Conservation (phyloP, 2,329 filamentous ascomycete genomes). For the Ceratocystis harringtonii region DNA sequence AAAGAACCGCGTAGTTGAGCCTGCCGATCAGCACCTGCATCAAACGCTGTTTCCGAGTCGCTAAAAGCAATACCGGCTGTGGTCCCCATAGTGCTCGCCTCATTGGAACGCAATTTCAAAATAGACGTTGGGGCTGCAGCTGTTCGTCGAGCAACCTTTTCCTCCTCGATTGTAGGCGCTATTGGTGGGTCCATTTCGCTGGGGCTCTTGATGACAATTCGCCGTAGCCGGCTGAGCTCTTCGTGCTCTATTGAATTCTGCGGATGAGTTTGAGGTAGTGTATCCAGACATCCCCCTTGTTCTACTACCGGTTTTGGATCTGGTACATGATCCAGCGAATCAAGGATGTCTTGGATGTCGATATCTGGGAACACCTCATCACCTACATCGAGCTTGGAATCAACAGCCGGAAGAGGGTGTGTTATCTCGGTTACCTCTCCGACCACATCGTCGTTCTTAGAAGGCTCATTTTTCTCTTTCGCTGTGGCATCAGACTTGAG, state of each 20-base stretch:
- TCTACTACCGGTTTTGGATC: neutral
- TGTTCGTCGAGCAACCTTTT: constrained; percentile 26
- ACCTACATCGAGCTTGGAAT: neutral
- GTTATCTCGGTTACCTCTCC: neutral
- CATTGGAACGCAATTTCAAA: constrained; percentile 21
- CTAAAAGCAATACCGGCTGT: neutral
- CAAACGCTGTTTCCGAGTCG: neutral
- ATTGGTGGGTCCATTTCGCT: constrained; percentile 9
- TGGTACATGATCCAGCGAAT: constrained; percentile 13
- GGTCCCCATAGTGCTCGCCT: neutral
- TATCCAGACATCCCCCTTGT: no score
- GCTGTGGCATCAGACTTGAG: neutral
- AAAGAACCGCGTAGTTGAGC: constrained; percentile 1
- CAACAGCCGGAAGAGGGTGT: neutral
- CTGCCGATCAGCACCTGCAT: constrained; percentile 14
- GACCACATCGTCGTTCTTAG: neutral
- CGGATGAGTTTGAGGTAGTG: no score
- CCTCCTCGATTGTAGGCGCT: constrained; percentile 26
- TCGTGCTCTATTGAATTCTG: neutral
- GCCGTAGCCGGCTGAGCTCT: neutral
- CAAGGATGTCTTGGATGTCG: constrained; percentile 13
- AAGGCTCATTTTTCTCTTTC: neutral
- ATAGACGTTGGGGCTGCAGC: constrained; percentile 24
- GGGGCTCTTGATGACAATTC: constrained; percentile 22
- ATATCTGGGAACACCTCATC: constrained; percentile 16